Percentiles rank a stretch among this genome's conserved stretches.
These are phyloP conservation scores for Caloboletus firmus DNA, from an alignment of 1,284 basidiomycete species.

Conservation along the genomic window DNA sequence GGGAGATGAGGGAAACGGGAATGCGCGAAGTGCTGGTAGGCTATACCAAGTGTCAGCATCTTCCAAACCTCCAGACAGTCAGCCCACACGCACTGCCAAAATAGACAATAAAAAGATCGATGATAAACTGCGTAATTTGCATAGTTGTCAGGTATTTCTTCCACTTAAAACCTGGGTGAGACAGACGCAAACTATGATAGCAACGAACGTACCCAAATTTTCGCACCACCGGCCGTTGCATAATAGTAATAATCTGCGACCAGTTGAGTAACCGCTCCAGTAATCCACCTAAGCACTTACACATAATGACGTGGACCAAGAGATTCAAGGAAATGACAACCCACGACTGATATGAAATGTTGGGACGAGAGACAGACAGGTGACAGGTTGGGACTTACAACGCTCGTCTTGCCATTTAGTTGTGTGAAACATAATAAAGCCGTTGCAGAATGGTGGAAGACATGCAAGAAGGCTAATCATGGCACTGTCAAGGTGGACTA, in stretches of 20 bases:
- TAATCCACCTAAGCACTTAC: slow-evolving; percentile 47
- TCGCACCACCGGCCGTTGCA: slow-evolving; percentile 92
- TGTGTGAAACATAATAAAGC: slow-evolving; percentile 94
- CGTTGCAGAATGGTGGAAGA: slow-evolving; percentile 99
- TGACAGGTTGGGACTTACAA: slow-evolving; percentile 51
- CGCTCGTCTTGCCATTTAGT: slow-evolving; percentile 88
- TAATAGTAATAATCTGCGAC: slow-evolving; percentile 92
- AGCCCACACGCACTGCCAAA: slow-evolving; percentile 77
- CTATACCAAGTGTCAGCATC: slow-evolving; percentile 43
- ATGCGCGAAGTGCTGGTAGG: slow-evolving; percentile 80
- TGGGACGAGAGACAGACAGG: slow-evolving; percentile 4
- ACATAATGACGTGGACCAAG: slow-evolving; percentile 97
- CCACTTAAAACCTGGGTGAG: slow-evolving; percentile 58
- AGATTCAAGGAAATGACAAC: slow-evolving; percentile 93
- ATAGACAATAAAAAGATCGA: slow-evolving; percentile 88
- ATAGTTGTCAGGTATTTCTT: slow-evolving; percentile 94
- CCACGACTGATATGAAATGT: slow-evolving; percentile 74
- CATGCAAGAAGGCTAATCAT: slow-evolving; percentile 85
- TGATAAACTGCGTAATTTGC: slow-evolving; percentile 95
- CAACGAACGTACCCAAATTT: slow-evolving; percentile 81
- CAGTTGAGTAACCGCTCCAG: slow-evolving; percentile 4
- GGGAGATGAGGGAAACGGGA: slow-evolving; percentile 68
- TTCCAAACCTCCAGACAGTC: not conserved
- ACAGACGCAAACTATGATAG: not conserved
- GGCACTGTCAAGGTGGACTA: not conserved